Evolutionary conservation across 768 basidiomycete species (phyloP).

Genomic region (Termitomyces sp.): DNA sequence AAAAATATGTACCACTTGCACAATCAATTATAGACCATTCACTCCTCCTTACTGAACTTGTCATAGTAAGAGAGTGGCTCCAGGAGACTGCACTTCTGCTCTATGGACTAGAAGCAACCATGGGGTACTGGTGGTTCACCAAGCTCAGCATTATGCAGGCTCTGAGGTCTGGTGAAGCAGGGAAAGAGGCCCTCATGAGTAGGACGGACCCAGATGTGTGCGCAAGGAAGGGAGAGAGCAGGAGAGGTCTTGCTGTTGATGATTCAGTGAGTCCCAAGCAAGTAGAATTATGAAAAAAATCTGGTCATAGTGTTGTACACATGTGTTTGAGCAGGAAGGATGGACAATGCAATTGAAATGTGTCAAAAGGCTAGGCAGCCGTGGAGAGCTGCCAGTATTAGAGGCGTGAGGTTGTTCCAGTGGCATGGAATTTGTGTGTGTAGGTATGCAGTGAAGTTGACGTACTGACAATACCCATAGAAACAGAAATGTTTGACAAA

Average conservation of each 20-base stretch:
- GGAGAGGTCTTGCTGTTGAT: constrained; percentile 62
- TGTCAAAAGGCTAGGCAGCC: constrained; percentile 82
- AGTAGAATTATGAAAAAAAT: constrained; percentile 74
- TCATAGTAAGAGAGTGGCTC: constrained; percentile 85
- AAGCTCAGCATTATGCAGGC: constrained; percentile 67
- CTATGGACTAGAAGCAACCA: constrained; percentile 63
- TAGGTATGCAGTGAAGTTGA: neutral
- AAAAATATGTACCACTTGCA: constrained; percentile 38
- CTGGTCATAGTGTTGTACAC: constrained; percentile 74
- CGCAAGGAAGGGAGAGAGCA: constrained; percentile 50
- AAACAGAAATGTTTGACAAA: constrained; percentile 29
- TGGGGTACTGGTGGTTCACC: constrained; percentile 83
- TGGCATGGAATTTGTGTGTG: constrained; percentile 68
- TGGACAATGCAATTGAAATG: constrained; percentile 79
- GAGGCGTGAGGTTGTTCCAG: constrained; percentile 72
- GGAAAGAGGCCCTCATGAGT: constrained; percentile 46
- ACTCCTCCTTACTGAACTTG: constrained; percentile 65
- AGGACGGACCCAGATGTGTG: constrained; percentile 82
- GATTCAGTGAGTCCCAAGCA: constrained; percentile 58
- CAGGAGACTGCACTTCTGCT: constrained; percentile 66
- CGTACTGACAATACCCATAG: constrained; percentile 8
- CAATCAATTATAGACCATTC: constrained; percentile 67
- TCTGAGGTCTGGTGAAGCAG: constrained; percentile 39
- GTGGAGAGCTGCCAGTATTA: constrained; percentile 88
- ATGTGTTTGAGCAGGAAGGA: constrained; percentile 76